These are phyloP conservation scores for Tranzscheliella williamsii DNA, from an alignment of 1,284 basidiomycete genomes.

Conservation along the genomic window DNA sequence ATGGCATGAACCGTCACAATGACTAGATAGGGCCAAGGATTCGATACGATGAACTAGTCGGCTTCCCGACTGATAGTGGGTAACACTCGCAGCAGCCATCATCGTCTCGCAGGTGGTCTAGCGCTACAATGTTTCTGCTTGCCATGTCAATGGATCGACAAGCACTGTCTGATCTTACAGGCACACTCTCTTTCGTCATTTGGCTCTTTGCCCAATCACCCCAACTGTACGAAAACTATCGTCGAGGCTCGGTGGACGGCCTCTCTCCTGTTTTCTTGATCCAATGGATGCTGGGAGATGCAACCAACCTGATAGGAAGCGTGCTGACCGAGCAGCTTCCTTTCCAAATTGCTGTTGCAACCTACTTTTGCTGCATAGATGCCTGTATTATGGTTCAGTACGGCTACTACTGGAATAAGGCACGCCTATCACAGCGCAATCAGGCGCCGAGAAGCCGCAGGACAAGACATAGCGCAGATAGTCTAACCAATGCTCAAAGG, in stretches of 20 bases:
- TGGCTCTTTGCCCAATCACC: constrained; percentile 60
- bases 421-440: no score
- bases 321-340: constrained; percentile 54
- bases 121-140: no score
- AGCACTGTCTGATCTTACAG: constrained; percentile 40
- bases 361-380: constrained; percentile 55
- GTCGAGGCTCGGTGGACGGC: constrained; percentile 47
- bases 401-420: constrained; percentile 30
- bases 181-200: constrained; percentile 45
- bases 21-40: no score
- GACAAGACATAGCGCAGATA: constrained; percentile 5
- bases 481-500: no score
- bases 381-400: constrained; percentile 45
- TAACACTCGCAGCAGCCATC: no score
- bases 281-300: constrained; percentile 59
- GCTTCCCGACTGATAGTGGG: no score
- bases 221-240: constrained; percentile 57
- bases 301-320: constrained; percentile 56
- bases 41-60: no score
- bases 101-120: no score
- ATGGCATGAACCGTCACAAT: no score
- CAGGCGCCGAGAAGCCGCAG: no score
- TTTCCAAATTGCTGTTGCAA: constrained; percentile 55
- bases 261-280: constrained; percentile 55
- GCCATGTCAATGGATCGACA: constrained; percentile 30